These are phyloP conservation scores for Isochrysis galbana DNA, from an alignment of 78 protist genomes.

Conservation along the genomic window DNA sequence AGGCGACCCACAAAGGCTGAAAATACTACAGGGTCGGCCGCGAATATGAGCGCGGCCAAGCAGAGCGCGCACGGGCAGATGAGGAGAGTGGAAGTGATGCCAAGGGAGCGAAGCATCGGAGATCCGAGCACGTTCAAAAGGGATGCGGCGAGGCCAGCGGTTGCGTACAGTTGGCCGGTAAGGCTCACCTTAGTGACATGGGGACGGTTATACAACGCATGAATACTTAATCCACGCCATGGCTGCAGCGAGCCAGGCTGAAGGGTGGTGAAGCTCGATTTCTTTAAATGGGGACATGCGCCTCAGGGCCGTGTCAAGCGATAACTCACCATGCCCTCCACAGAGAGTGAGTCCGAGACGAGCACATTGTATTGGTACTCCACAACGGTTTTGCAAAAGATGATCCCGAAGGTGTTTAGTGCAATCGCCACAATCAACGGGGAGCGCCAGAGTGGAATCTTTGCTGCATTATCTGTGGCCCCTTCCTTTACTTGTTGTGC, in stretches of 20 bases:
- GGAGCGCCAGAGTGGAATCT: not conserved
- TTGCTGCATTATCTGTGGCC: not conserved
- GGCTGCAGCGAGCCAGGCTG: no score
- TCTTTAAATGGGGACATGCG: no score
- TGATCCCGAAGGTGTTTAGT: not conserved
- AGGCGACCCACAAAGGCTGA: not conserved
- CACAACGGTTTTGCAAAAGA: not conserved
- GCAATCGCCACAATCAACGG: not conserved
- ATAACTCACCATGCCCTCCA: not conserved
- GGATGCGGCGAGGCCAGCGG: not conserved
- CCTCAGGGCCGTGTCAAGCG: no score
- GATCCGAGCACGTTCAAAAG: not conserved
- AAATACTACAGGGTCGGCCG: not conserved
- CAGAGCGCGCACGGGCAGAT: not conserved
- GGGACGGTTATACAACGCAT: no score
- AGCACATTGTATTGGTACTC: slow-evolving; percentile 22
- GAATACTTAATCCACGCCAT: no score
- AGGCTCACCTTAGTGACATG: no score
- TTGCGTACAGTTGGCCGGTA: not conserved
- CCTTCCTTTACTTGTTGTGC: not conserved
- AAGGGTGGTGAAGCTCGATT: no score
- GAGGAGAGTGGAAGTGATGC: not conserved
- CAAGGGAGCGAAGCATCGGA: not conserved
- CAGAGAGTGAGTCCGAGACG: not conserved
- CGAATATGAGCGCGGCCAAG: not conserved